phyloP scores from a whole-genome alignment of 2,329 filamentous ascomycete genomes.

The Aspergillus fijiensis region DNA sequence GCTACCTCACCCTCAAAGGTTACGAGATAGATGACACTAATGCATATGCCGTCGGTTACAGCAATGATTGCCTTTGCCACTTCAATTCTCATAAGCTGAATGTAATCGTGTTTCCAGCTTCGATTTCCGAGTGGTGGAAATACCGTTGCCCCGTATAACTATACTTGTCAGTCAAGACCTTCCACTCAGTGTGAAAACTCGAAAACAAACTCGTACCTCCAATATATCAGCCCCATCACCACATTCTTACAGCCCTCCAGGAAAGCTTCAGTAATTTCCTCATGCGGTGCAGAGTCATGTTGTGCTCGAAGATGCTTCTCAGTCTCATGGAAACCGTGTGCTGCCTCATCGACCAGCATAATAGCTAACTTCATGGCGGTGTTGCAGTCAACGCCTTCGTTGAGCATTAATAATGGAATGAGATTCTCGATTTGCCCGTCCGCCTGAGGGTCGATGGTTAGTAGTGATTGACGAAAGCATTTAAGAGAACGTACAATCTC shows the following conservation, averaged over 20 bases:
- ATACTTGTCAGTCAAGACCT: no score
- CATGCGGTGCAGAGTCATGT: not conserved
- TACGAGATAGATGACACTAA: no score
- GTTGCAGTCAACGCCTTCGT: not conserved
- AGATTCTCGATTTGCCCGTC: constrained; percentile 6
- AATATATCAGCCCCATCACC: no score
- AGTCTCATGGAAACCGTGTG: not conserved
- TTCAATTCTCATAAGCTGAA: no score
- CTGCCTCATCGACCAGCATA: not conserved
- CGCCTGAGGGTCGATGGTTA: not conserved
- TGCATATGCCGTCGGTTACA: no score
- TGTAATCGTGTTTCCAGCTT: no score
- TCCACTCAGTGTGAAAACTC: no score
- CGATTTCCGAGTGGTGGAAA: no score
- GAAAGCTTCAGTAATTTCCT: not conserved
- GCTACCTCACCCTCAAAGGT: no score
- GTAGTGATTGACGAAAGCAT: not conserved
- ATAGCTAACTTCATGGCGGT: not conserved
- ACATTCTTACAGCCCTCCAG: not conserved
- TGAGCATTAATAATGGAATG: constrained; percentile 6
- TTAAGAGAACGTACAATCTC: constrained; percentile 5
- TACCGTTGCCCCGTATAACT: no score
- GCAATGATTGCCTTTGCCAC: no score
- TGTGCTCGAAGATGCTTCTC: not conserved
- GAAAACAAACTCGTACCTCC: no score